Evolutionary conservation across 495 filamentous ascomycete species (phyloP).

Genomic region (Stereocaulon alpinum): DNA sequence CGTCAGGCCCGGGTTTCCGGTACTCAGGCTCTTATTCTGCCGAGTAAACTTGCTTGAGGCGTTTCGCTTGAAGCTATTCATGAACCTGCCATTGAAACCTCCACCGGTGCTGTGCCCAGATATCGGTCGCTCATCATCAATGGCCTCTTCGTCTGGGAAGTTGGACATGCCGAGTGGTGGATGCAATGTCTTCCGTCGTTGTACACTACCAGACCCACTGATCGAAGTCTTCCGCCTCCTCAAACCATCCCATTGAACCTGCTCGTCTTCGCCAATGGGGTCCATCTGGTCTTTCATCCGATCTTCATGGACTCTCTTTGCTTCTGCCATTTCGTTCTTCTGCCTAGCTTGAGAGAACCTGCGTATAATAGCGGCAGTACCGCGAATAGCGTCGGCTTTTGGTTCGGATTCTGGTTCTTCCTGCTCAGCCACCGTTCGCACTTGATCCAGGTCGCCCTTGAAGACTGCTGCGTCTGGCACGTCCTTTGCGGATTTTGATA

Average conservation of each 20-base stretch:
- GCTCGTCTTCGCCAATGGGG: slow-evolving; percentile 63
- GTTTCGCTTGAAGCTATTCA: slow-evolving; percentile 49
- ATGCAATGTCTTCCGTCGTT: slow-evolving; percentile 46
- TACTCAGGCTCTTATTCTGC: slow-evolving; percentile 13
- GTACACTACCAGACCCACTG: slow-evolving; percentile 30
- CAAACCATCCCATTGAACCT: slow-evolving; percentile 89
- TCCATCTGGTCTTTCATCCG: slow-evolving; percentile 58
- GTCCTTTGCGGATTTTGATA: slow-evolving; percentile 97
- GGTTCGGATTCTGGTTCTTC: slow-evolving; percentile 92
- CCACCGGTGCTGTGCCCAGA: slow-evolving; percentile 22
- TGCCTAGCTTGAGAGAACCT: slow-evolving; percentile 66
- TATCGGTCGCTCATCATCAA: slow-evolving; percentile 26
- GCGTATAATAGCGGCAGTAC: slow-evolving; percentile 79
- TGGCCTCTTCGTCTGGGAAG: slow-evolving; percentile 58
- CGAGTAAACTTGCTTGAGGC: slow-evolving; percentile 27
- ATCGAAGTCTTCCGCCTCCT: slow-evolving; percentile 68
- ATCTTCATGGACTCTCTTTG: slow-evolving; percentile 68
- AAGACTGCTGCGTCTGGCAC: slow-evolving; percentile 92
- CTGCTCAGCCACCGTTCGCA: slow-evolving; percentile 87
- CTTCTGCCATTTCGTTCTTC: slow-evolving; percentile 73
- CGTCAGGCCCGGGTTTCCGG: slow-evolving; percentile 24
- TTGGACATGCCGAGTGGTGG: slow-evolving; percentile 83
- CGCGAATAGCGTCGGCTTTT: slow-evolving; percentile 92
- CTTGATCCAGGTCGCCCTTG: slow-evolving; percentile 85
- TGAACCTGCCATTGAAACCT: slow-evolving; percentile 32